These are phyloP conservation scores for Mycena galopus DNA, from an alignment of 768 basidiomycete genomes.

Conservation along the genomic window DNA sequence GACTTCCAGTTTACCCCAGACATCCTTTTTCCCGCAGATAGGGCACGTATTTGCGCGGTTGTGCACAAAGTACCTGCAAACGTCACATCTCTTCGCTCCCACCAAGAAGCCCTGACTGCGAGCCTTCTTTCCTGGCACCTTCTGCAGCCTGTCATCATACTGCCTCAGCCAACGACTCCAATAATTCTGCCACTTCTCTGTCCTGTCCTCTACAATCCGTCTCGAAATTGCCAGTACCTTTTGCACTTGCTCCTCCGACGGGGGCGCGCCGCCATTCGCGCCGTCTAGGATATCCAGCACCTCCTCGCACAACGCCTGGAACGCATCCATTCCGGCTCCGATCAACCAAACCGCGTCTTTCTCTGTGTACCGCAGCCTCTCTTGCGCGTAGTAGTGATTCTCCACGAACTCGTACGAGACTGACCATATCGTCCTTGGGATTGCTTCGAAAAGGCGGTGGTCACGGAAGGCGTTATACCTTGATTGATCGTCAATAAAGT, in stretches of 20 bases:
- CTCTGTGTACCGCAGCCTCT: too few species aligned
- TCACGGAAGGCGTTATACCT: conserved; percentile 25
- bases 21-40: conserved; percentile 18
- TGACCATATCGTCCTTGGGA: conserved; percentile 16
- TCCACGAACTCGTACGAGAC: too few species aligned
- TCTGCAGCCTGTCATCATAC: conserved; percentile 22
- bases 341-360: too few species aligned
- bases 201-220: conserved; percentile 6
- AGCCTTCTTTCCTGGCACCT: conserved; percentile 11
- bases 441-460: conserved; percentile 26
- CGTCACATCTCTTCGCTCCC: conserved; percentile 9
- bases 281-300: conserved; percentile 19
- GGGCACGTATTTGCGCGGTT: conserved; percentile 22
- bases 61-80: conserved; percentile 26
- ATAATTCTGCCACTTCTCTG: conserved; percentile 15
- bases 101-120: conserved; percentile 23
- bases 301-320: conserved; percentile 11
- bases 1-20: not conserved
- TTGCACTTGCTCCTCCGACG: conserved; percentile 22
- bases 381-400: too few species aligned
- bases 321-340: conserved; percentile 4
- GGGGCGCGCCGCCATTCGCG: conserved; percentile 15
- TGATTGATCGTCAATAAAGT: too few species aligned
- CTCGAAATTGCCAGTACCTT: conserved; percentile 11
- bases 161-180: conserved; percentile 23